Percentiles rank a stretch among this genome's conserved stretches.
phyloP scores from a whole-genome alignment of 331 rosid species.

The Rosa hybrid region DNA sequence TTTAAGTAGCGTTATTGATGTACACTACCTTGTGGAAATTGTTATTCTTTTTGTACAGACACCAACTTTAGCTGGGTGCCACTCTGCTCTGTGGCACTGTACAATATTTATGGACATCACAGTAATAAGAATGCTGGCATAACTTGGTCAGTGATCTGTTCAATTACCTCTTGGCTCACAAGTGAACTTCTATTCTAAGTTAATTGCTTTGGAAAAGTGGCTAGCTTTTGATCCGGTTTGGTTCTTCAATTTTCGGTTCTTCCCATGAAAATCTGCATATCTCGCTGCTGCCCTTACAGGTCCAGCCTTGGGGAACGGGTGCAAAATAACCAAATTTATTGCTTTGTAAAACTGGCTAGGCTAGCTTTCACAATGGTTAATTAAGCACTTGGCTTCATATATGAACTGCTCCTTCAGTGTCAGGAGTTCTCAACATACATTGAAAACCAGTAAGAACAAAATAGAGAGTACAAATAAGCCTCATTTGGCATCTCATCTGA shows the following conservation, averaged over 20 bases:
- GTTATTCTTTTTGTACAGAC: conserved; percentile 28
- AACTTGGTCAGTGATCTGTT: not conserved
- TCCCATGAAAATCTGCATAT: not conserved
- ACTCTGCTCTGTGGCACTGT: conserved; percentile 29
- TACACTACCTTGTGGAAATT: conserved; percentile 10
- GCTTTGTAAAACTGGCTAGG: not conserved
- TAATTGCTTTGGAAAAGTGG: not conserved
- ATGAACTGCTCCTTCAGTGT: not conserved
- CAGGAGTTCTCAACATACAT: conserved; percentile 12
- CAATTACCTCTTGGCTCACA: not conserved
- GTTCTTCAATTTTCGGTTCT: not conserved
- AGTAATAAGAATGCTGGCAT: not conserved
- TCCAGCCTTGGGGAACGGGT: not conserved
- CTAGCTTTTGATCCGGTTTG: not conserved
- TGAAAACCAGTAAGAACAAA: conserved; percentile 30
- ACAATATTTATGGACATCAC: not conserved
- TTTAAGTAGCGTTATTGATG: conserved; percentile 29
- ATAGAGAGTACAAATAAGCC: conserved; percentile 22
- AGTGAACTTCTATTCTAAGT: not conserved
- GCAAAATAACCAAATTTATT: not conserved
- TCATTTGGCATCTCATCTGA: conserved; percentile 40
- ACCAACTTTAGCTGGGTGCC: conserved; percentile 30
- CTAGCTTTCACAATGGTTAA: not conserved
- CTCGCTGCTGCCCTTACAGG: not conserved
- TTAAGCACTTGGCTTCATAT: not conserved